Conservation (phyloP, 768 basidiomycete species). For the Mycena indigotica region DNA sequence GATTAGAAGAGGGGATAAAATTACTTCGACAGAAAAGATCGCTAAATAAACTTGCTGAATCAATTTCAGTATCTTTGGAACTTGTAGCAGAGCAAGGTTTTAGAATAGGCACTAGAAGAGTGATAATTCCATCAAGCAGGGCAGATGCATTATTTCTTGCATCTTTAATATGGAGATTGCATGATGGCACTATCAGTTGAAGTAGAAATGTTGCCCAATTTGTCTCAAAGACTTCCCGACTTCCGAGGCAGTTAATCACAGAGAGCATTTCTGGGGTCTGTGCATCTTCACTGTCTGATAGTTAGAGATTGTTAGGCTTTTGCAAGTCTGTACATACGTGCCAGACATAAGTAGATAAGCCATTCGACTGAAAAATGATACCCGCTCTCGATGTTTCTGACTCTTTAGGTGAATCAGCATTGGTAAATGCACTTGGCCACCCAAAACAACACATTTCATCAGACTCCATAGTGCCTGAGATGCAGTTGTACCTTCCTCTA, state of each 20-base stretch:
- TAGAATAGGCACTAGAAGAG: slow-evolving; percentile 5
- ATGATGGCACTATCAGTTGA: not conserved
- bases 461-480: slow-evolving; percentile 13
- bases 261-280: not conserved
- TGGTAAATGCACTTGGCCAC: slow-evolving; percentile 3
- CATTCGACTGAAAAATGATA: slow-evolving; percentile 17
- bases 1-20: slow-evolving; percentile 7
- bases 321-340: slow-evolving; percentile 3
- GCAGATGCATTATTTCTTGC: not conserved
- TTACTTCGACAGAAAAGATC: slow-evolving; percentile 12
- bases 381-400: slow-evolving; percentile 2
- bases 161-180: not conserved
- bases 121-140: slow-evolving; percentile 8
- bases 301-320: not conserved
- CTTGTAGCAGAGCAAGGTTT: not conserved
- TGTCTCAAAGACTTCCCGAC: not conserved
- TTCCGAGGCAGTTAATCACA: slow-evolving; percentile 2
- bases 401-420: not conserved
- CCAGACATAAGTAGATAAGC: slow-evolving; percentile 10
- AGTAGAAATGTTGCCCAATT: not conserved
- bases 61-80: not conserved
- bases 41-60: not conserved
- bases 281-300: not conserved
- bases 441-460: slow-evolving; percentile 11
- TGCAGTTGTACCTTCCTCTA: not conserved